A percentile compares a stretch with the other conserved stretches of the same genome.
Conservation (phyloP, 306 rosid species). For the Potentilla sterilis region DNA sequence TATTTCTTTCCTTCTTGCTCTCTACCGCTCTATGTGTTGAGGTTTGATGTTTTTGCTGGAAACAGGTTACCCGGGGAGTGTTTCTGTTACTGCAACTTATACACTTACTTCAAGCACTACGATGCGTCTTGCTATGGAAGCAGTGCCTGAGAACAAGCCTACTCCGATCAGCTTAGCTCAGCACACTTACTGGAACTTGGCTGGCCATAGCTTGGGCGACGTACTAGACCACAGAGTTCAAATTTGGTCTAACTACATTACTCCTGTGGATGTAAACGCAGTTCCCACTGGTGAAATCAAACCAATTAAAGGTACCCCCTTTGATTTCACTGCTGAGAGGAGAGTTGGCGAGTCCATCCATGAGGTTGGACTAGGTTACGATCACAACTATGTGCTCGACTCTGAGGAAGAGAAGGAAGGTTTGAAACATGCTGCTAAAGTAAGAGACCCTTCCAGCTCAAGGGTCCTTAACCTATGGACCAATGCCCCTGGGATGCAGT, state of each 20-base stretch:
- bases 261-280: slow-evolving; percentile 64
- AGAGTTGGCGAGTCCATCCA: slow-evolving; percentile 63
- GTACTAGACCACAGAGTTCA: slow-evolving; percentile 72
- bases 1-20: not conserved
- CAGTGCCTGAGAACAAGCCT: slow-evolving; percentile 72
- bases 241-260: slow-evolving; percentile 63
- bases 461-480: slow-evolving; percentile 88
- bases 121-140: slow-evolving; percentile 93
- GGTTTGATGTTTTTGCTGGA: slow-evolving; percentile 18
- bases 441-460: slow-evolving; percentile 76
- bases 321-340: slow-evolving; percentile 72
- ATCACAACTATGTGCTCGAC: slow-evolving; percentile 83
- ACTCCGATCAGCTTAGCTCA: slow-evolving; percentile 83
- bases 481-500: slow-evolving; percentile 83
- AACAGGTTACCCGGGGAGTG: slow-evolving; percentile 79
- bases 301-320: slow-evolving; percentile 74
- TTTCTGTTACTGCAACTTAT: slow-evolving; percentile 73
- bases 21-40: not conserved
- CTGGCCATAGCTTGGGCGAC: slow-evolving; percentile 75
- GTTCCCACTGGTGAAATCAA: slow-evolving; percentile 80
- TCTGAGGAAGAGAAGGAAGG: slow-evolving; percentile 63
- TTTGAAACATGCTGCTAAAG: slow-evolving; percentile 75
- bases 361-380: slow-evolving; percentile 80
- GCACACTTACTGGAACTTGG: slow-evolving; percentile 91
- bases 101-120: slow-evolving; percentile 70